Evolutionary conservation across 1,284 basidiomycete species (phyloP), one percentile per base, ranked within the genome.

Genomic region (Papiliotrema fonsecae): DNA sequence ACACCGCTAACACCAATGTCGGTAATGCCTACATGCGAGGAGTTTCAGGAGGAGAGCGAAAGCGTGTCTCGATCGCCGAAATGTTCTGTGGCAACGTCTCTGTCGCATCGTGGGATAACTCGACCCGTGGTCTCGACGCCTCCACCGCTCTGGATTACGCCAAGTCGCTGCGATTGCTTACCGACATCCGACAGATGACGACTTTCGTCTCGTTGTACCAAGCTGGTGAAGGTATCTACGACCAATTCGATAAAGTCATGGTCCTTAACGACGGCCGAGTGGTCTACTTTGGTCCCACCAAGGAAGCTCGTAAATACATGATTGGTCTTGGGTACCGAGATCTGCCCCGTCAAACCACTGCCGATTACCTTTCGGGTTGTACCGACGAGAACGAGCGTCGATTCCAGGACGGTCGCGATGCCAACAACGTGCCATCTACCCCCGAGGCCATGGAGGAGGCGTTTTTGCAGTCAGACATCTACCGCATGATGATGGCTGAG

Each of bases 301-400:
- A 64, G 42, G 73, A 78, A 45, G 80, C 79, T 4, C 66, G 78
- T 26, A 46, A 64, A 19, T 80, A 81, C 67, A 77, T 79, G 64
- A 61, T 78, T 54, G 58, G 63, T n/a, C 70, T 81, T 36, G 79
- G 79, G 13, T 82, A 70, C 68, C 49, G 49, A 27, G 71, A 75
- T 54, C 60, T 70, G 19, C 69, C 71, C 35, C 67, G 70, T 52
- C 73, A 74, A 58, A 80, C 80, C 19, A 76, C 77, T 13, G 78
- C 52, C 76, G 91, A 89, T 73, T 94, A 87, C 72, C 80, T 88
- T 24, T 88, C 82, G 4, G 70, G 68, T 34, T 72, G 76, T 62
- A 78, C 88, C 11, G 88, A 92, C 67, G 80, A 82, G 2, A 89
- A 90, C 64, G 87, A 92, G 75, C 84, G 88, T 39, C 86, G 86